Evolutionary conservation across 257 asterid species (phyloP).

Genomic region (Linaria vulgaris): DNA sequence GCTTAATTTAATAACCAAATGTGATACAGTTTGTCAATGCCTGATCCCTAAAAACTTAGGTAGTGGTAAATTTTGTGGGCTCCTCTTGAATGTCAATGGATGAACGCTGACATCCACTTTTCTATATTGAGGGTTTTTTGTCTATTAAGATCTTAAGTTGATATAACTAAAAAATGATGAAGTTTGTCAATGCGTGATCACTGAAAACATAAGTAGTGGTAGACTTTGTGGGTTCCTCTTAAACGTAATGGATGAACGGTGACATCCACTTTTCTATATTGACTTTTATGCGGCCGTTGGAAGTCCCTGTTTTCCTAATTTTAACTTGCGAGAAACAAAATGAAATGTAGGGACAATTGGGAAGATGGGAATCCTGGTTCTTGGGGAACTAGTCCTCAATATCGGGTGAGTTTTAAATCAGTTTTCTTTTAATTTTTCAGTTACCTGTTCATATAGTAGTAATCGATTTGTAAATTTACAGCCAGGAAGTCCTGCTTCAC

Average conservation of each 20-base stretch:
- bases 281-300: neutral
- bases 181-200: neutral
- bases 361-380: conserved; percentile 97
- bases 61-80: neutral
- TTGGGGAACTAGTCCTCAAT: conserved; percentile 96
- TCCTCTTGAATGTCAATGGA: neutral
- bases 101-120: neutral
- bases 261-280: neutral
- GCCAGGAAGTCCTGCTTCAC: conserved; percentile 88
- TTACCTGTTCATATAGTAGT: neutral
- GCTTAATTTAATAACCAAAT: neutral
- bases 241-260: neutral
- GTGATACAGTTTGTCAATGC: neutral
- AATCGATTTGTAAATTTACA: conserved; percentile 33
- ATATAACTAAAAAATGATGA: neutral
- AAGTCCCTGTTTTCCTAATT: conserved; percentile 17
- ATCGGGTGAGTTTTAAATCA: conserved; percentile 54
- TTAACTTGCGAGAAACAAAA: conserved; percentile 19
- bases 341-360: conserved; percentile 75
- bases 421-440: neutral
- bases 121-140: no score
- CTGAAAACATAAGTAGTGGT: neutral
- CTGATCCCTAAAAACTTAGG: neutral
- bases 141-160: neutral
- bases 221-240: conserved; percentile 1